Conservation (phyloP, 345 rosid genomes). For the Rubroshorea leprosula region DNA sequence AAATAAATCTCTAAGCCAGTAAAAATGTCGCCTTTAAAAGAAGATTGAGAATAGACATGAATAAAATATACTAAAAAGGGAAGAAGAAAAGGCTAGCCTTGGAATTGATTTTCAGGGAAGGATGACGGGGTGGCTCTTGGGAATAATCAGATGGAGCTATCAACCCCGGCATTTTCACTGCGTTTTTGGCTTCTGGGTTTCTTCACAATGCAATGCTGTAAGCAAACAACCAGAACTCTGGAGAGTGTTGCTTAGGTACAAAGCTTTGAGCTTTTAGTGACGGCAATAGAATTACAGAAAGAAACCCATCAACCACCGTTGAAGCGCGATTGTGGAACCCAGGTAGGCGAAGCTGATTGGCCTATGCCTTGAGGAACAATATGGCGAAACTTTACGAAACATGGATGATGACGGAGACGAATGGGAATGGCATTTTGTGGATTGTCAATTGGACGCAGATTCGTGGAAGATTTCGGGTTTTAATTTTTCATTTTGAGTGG, state of each 20-base stretch:
- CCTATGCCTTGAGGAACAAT: no score
- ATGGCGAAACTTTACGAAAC: no score
- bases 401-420: no score
- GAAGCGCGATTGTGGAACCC: no score
- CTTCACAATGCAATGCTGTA: not conserved
- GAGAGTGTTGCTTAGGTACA: not conserved
- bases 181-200: not conserved
- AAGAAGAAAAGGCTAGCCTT: slow-evolving; percentile 35
- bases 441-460: no score
- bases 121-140: slow-evolving; percentile 75
- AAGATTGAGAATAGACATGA: not conserved
- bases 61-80: not conserved
- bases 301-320: no score
- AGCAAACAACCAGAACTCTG: not conserved
- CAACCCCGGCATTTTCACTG: slow-evolving; percentile 62
- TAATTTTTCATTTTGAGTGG: no score
- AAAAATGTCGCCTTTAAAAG: not conserved
- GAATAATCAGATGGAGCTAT: slow-evolving; percentile 70
- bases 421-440: no score
- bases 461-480: no score
- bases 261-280: no score
- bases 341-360: no score
- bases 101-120: slow-evolving; percentile 62
- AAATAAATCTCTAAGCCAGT: not conserved
- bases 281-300: no score